Percentiles rank a stretch among this genome's conserved stretches.
phyloP scores from a whole-genome alignment of 305 asterid genomes.

The Coffea humblotiana region DNA sequence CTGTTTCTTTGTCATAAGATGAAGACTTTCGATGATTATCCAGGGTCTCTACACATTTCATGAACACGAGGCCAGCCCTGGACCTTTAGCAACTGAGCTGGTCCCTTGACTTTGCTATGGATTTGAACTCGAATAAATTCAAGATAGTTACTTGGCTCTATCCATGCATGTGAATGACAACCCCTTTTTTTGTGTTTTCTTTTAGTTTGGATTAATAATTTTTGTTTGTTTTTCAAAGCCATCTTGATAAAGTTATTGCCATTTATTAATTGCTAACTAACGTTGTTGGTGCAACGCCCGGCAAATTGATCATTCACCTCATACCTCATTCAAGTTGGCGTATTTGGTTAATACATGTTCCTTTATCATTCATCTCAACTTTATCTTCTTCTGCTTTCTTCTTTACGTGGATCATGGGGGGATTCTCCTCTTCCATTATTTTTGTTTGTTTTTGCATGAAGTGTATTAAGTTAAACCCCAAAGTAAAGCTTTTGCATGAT shows the following conservation, averaged over 20 bases:
- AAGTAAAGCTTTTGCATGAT: not conserved
- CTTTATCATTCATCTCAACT: not conserved
- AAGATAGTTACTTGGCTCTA: too few relatives aligned
- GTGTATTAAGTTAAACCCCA: not conserved
- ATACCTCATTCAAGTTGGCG: not conserved
- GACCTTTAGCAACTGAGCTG: not conserved
- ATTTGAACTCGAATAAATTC: too few relatives aligned
- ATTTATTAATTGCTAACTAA: not conserved
- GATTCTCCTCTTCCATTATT: not conserved
- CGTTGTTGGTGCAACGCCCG: slow-evolving; percentile 12
- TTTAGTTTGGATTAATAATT: too few relatives aligned
- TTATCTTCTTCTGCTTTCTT: not conserved
- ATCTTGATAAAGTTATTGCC: not conserved
- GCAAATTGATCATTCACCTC: slow-evolving; percentile 11
- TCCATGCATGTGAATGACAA: too few relatives aligned
- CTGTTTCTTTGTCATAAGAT: too few relatives aligned
- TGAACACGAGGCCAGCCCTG: too few relatives aligned
- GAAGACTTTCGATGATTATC: too few relatives aligned
- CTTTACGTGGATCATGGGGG: not conserved
- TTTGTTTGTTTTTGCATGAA: slow-evolving; percentile 8
- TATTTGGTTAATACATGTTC: not conserved
- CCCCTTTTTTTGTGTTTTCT: too few relatives aligned
- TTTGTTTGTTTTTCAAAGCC: not conserved
- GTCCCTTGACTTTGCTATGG: too few relatives aligned
- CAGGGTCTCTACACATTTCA: too few relatives aligned